Percentiles rank a stretch among this genome's conserved stretches.
These are phyloP conservation scores for Puccinellia tenuiflora DNA, from an alignment of 176 grass and related monocot species.

Conservation along the genomic window DNA sequence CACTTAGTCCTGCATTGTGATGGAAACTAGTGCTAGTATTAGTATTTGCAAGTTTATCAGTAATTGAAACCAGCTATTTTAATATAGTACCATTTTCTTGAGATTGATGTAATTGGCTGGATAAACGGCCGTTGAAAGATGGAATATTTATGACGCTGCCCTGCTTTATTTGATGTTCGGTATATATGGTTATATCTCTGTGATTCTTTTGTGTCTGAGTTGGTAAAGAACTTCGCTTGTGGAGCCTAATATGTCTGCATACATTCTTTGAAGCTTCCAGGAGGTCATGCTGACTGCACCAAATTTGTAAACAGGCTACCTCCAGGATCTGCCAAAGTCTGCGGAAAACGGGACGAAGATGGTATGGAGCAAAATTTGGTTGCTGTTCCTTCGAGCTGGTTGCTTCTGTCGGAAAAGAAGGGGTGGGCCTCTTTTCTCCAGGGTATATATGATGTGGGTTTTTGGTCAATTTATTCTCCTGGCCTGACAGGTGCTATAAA, in stretches of 20 bases:
- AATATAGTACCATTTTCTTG: background rate
- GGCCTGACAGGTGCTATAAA: conserved; percentile 6
- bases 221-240: conserved; percentile 13
- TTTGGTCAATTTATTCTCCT: conserved; percentile 16
- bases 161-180: conserved; percentile 1
- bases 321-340: background rate
- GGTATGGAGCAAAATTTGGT: background rate
- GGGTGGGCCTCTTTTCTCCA: conserved; percentile 13
- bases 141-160: background rate
- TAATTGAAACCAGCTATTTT: background rate
- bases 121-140: background rate
- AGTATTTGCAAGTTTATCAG: background rate
- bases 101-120: background rate
- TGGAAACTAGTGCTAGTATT: background rate
- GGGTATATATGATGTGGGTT: background rate
- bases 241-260: conserved; percentile 16
- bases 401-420: background rate
- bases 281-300: conserved; percentile 9
- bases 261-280: conserved; percentile 24
- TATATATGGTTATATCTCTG: background rate
- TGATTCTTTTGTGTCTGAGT: background rate
- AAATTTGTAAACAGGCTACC: conserved; percentile 9
- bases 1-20: background rate
- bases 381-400: background rate
- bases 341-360: conserved; percentile 7